Evolutionary conservation across 2,329 filamentous ascomycete genomes (phyloP).

Genomic region (Hypoxylon rubiginosum): DNA sequence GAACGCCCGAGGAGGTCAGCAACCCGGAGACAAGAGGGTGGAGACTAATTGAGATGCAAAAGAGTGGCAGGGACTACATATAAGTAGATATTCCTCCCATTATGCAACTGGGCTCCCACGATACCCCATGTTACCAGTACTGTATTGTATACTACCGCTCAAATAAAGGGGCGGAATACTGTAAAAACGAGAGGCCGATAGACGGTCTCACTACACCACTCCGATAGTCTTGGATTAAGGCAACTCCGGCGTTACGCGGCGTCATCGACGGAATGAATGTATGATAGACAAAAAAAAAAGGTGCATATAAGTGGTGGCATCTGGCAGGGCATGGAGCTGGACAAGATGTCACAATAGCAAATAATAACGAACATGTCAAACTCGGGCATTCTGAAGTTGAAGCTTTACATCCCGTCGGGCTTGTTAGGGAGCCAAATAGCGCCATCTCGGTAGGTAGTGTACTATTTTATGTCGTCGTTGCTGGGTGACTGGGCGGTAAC

Average conservation of each 20-base stretch:
- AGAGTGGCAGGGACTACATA: conserved; percentile 91
- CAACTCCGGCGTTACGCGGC: conserved; percentile 40
- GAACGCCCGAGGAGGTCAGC: conserved; percentile 93
- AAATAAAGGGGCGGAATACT: conserved; percentile 36
- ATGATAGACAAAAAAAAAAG: conserved; percentile 49
- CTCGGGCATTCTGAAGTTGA: background rate
- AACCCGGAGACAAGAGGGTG: conserved; percentile 97
- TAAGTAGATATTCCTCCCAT: conserved; percentile 51
- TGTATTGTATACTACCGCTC: conserved; percentile 49
- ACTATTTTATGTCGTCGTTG: too few relatives aligned
- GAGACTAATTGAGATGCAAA: conserved; percentile 98
- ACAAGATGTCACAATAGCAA: conserved; percentile 23
- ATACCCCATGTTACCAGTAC: conserved; percentile 47
- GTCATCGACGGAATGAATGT: conserved; percentile 44
- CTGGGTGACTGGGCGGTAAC: too few relatives aligned
- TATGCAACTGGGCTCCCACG: conserved; percentile 28
- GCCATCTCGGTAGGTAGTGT: too few relatives aligned
- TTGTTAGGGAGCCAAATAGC: too few relatives aligned
- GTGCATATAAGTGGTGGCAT: conserved; percentile 40
- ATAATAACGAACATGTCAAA: conserved; percentile 13
- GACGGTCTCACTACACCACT: conserved; percentile 50
- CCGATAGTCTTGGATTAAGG: conserved; percentile 45
- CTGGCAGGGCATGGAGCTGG: conserved; percentile 30
- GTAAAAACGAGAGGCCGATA: conserved; percentile 20
- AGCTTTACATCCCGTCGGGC: too few relatives aligned